These are phyloP conservation scores for Acanthamoeba comandoni DNA, from an alignment of 208 protist species.

Conservation along the genomic window DNA sequence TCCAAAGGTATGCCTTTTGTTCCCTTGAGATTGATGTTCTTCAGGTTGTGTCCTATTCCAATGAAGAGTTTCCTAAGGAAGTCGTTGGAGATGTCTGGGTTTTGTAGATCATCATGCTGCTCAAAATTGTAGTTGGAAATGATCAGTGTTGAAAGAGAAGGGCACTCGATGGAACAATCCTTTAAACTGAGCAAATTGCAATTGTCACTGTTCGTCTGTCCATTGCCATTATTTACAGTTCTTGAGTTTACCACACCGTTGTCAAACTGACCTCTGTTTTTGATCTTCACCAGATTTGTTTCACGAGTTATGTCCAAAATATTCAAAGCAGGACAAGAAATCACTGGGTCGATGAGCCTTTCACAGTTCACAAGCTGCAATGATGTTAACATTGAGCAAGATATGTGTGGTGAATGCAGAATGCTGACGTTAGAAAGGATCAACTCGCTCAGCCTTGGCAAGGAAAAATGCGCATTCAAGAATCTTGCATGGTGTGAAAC, in stretches of 20 bases:
- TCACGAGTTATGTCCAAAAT: slow-evolving; percentile 15
- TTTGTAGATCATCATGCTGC: too few relatives aligned
- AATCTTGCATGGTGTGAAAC: slow-evolving; percentile 33
- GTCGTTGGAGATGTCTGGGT: too few relatives aligned
- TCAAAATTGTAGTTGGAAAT: slow-evolving; percentile 63
- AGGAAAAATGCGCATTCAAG: slow-evolving; percentile 22
- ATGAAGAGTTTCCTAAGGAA: neutral
- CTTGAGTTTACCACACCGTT: neutral
- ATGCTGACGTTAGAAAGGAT: slow-evolving; percentile 42
- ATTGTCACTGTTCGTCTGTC: neutral
- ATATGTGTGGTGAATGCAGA: slow-evolving; percentile 27
- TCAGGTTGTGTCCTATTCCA: slow-evolving; percentile 21
- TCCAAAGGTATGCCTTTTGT: slow-evolving; percentile 30
- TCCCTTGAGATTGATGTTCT: slow-evolving; percentile 65
- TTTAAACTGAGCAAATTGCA: neutral
- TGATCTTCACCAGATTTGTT: neutral
- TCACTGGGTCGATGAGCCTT: slow-evolving; percentile 27
- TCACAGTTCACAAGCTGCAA: slow-evolving; percentile 59
- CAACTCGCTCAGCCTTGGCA: slow-evolving; percentile 23
- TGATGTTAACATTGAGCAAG: neutral
- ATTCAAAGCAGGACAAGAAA: slow-evolving; percentile 5
- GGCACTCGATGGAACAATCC: slow-evolving; percentile 50
- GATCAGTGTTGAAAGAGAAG: slow-evolving; percentile 19
- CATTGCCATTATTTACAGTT: neutral
- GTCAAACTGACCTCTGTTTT: neutral